A percentile compares a stretch with the other conserved stretches of the same genome.
Evolutionary conservation across 257 asterid species (phyloP).

Genomic region (Echium plantagineum): DNA sequence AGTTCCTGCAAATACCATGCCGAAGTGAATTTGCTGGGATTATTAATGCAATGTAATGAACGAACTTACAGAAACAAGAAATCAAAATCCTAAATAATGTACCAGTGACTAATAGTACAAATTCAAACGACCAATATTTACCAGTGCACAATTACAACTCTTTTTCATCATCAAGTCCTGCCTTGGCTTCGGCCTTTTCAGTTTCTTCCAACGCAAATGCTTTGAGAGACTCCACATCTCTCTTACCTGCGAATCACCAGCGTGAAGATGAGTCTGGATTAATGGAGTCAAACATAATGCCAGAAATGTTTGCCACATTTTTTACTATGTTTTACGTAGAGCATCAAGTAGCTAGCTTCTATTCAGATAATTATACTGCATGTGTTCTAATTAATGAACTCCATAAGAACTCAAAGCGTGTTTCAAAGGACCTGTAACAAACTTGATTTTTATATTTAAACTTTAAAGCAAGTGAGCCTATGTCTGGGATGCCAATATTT

Average conservation of each 20-base stretch:
- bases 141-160: slow-evolving; percentile 39
- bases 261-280: slow-evolving; percentile 3
- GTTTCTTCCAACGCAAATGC: slow-evolving; percentile 58
- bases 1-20: not conserved
- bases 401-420: not conserved
- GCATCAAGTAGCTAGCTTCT: not conserved
- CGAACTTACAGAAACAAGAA: not conserved
- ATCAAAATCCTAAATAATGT: too few species aligned
- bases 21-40: not conserved
- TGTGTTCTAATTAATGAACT: not conserved
- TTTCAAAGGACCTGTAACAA: not conserved
- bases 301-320: not conserved
- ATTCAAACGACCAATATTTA: slow-evolving; percentile 5
- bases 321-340: not conserved
- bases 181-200: slow-evolving; percentile 51
- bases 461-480: too few species aligned
- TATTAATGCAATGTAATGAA: not conserved
- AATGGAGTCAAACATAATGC: not conserved
- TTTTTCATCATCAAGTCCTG: slow-evolving; percentile 34
- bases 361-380: not conserved
- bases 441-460: too few species aligned
- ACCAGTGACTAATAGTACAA: not conserved
- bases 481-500: too few species aligned
- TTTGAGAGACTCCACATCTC: slow-evolving; percentile 58
- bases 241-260: slow-evolving; percentile 31